These are phyloP conservation scores for Talaromyces marneffei DNA, from an alignment of 2,329 filamentous ascomycete genomes.

Conservation along the genomic window DNA sequence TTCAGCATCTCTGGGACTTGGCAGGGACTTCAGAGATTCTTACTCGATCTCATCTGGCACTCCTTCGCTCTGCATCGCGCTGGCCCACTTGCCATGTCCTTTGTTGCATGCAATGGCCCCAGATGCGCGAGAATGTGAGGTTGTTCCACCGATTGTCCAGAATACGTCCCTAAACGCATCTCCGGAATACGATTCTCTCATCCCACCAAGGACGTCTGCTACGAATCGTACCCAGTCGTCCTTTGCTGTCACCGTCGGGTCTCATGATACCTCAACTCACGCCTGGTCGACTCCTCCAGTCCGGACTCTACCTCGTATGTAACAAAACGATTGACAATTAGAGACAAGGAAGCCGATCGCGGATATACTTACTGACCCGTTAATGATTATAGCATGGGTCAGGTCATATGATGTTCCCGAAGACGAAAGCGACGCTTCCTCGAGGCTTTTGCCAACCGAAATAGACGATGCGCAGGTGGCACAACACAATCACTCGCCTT, in stretches of 20 bases:
- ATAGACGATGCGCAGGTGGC: conserved; percentile 39
- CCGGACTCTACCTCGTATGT: conserved; percentile 36
- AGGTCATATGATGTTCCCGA: conserved; percentile 35
- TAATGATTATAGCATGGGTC: conserved; percentile 37
- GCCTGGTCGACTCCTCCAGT: conserved; percentile 13
- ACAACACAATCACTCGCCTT: conserved; percentile 42
- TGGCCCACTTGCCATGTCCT: conserved; percentile 12
- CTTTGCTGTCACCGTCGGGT: conserved; percentile 1
- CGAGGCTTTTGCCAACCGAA: conserved; percentile 32
- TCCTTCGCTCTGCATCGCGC: conserved; percentile 17
- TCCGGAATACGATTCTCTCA: conserved; percentile 2
- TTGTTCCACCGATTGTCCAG: conserved; percentile 15
- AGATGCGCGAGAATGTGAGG: conserved; percentile 23
- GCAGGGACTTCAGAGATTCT: too few species aligned
- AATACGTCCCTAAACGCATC: background rate
- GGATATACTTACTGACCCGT: background rate
- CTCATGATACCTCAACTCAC: conserved; percentile 4
- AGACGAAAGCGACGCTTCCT: conserved; percentile 33
- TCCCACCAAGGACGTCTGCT: background rate
- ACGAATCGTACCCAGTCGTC: conserved; percentile 4
- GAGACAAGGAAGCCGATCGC: background rate
- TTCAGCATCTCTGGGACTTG: background rate
- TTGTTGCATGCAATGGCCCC: conserved; percentile 28
- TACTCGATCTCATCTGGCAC: background rate
- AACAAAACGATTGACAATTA: background rate